Evolutionary conservation across 345 rosid genomes (phyloP), one percentile per base, ranked within the genome.

Genomic region (Eutrema japonicum): DNA sequence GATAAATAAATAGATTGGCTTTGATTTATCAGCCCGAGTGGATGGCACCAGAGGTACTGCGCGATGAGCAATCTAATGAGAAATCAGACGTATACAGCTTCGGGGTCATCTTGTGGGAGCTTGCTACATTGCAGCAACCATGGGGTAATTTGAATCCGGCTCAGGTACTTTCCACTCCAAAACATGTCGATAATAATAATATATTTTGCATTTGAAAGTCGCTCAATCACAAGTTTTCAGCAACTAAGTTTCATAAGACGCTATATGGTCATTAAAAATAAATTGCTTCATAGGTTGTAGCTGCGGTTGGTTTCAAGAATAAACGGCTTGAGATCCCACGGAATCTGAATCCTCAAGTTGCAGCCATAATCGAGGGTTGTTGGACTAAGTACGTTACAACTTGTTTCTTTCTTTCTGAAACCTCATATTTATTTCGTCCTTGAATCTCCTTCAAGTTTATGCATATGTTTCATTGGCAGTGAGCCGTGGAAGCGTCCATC

Each of bases 1-100:
- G 52, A 22, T 58, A 27, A 61, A 61, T 45, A 41, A 51, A 11
- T 12, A 3, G 10, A 32, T 3, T 13, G 61, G 36, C 38, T 73
- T 33, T 72, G 62, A 18, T 76, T 1, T 78, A 55, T 74, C 80
- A 94, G 98, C 97, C 98, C 52, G 98, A 91, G 82, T 94, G 98
- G 98, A 94, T 94, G 98, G 98, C 98, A 73, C 98, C 98, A 45
- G 98, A 94, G 85, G 98, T 94, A 67, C 88, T 94, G 9, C 86
- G 98, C 29, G 98, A 94, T 73, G 98, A 94, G 79, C 97, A 85
- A 68, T 94, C 98, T 62, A 94, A 94, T 72, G 98, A 94, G 60
- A 94, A 94, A 73, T 90, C 99, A 14, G 99, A 95, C 46, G 78
- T 95, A 45, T 95, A 95, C 82, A 95, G 99, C 79, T 95, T 95